Base-by-base conservation (phyloP, 202 grass and related monocot genomes). In the Panicum hallii region DNA sequence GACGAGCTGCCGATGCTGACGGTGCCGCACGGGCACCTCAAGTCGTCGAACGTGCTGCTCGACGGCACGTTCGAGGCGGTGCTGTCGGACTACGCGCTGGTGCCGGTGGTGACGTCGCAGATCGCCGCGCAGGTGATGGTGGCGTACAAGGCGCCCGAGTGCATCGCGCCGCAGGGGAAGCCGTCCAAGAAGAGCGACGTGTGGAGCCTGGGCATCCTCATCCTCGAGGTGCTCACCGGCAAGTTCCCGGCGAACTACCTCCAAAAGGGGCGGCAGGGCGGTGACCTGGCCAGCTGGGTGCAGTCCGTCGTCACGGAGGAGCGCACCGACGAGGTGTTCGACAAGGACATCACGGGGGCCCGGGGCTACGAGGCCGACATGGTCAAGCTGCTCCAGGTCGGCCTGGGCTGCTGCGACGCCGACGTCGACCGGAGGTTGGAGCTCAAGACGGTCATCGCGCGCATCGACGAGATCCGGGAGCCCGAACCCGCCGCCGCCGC, bases 1-100 rank as follows among this genome's bases (percentile, higher is more conserved):
- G 93, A 94, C 63, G 97, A 94, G 86, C 82, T 99, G 52, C 91
- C 97, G 30, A 91, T 95, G 91, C 83, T 99, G 70, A 81, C 89
- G 5, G 84, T 96, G 34, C 93, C 93, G 7, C 97, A 99, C 81
- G 97, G 97, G 30, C 97, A 99, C 82, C 97, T 99, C 86, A 99
- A 99, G 86, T 96, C 97, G 1, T 92, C 97, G 7, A 99, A 99
- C 67, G 90, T 99, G 57, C 88, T 99, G 52, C 86, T 99, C 62
- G 77, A 90, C 45, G 88, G 45, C 41, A 55, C 47, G 47, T 91
- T 94, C 84, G 82, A 89, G 17, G 86, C 97, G 30, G 75, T 94
- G 60, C 91, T 99, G 16, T 83, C 84, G 42, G 97, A 99, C 88
- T 99, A 94, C 62, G 90, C 93, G 46, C 88, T 99, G 55, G 79